A percentile compares a stretch with the other conserved stretches of the same genome.
phyloP scores from a whole-genome alignment of 768 basidiomycete species.

The Tulasnella sp. region DNA sequence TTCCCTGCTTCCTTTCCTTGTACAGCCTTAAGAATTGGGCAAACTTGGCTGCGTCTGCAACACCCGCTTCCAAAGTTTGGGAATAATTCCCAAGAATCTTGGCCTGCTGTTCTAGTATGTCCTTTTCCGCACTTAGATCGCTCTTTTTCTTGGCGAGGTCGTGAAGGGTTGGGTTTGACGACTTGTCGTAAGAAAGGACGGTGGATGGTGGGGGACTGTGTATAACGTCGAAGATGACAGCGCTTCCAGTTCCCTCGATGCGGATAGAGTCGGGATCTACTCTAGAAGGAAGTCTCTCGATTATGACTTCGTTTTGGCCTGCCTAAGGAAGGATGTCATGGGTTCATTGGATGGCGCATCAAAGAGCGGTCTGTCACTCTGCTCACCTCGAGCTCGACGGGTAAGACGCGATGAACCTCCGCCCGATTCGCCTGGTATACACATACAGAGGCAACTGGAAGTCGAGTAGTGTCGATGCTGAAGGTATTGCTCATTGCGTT shows the following conservation, averaged over 20 bases:
- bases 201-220: conserved; percentile 13
- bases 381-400: conserved; percentile 26
- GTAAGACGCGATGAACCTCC: conserved; percentile 19
- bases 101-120: background rate
- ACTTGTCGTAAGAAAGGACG: background rate
- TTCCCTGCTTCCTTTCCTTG: conserved; percentile 2
- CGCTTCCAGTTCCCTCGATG: conserved; percentile 24
- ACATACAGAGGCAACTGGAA: conserved; percentile 20
- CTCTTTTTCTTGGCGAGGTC: background rate
- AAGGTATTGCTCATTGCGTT: conserved; percentile 22
- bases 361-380: background rate
- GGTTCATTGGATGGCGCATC: background rate
- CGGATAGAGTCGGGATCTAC: conserved; percentile 24
- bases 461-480: conserved; percentile 27
- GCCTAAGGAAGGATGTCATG: background rate
- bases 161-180: background rate
- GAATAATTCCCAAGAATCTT: conserved; percentile 11
- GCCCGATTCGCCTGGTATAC: conserved; percentile 28
- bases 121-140: conserved; percentile 10
- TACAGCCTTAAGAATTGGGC: conserved; percentile 41
- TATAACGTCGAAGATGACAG: conserved; percentile 26
- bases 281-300: conserved; percentile 17
- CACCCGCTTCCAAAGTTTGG: conserved; percentile 39
- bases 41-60: conserved; percentile 31
- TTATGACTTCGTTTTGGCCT: conserved; percentile 24